These are phyloP conservation scores for Colletotrichum costaricense DNA, from an alignment of 2,329 filamentous ascomycete genomes.

Conservation along the genomic window DNA sequence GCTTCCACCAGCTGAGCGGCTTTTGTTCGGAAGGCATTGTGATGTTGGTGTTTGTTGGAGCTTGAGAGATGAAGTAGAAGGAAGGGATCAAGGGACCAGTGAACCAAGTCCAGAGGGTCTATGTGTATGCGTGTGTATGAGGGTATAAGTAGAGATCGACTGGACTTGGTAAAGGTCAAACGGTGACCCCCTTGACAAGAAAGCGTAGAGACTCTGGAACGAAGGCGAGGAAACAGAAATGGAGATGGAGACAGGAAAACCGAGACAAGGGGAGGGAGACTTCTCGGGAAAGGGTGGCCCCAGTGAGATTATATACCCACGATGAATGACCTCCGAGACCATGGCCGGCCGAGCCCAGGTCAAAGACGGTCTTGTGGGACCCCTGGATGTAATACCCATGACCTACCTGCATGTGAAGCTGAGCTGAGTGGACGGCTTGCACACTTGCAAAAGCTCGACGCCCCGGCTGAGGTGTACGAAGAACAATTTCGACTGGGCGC, in stretches of 20 bases:
- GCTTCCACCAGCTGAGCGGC: slow-evolving; percentile 51
- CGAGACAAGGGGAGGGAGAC: neutral
- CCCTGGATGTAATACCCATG: slow-evolving; percentile 10
- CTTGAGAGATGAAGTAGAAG: neutral
- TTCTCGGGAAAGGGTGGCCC: slow-evolving; percentile 7
- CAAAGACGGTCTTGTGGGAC: slow-evolving; percentile 17
- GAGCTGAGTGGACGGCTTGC: slow-evolving; percentile 16
- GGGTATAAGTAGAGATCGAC: slow-evolving; percentile 26
- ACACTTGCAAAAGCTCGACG: slow-evolving; percentile 25
- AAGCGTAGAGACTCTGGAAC: neutral
- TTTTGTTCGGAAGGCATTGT: slow-evolving; percentile 34
- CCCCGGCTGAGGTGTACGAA: slow-evolving; percentile 2
- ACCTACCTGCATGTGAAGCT: slow-evolving; percentile 24
- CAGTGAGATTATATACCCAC: slow-evolving; percentile 26
- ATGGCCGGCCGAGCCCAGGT: slow-evolving; percentile 23
- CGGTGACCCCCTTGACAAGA: slow-evolving; percentile 1
- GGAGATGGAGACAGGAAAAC: slow-evolving; percentile 6
- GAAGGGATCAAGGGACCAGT: slow-evolving; percentile 14
- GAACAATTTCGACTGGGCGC: slow-evolving; percentile 6
- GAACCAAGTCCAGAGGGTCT: slow-evolving; percentile 11
- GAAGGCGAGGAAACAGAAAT: slow-evolving; percentile 19
- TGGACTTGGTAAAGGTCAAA: slow-evolving; percentile 15
- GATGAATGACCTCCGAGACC: slow-evolving; percentile 11
- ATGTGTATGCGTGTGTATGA: neutral
- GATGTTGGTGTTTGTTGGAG: neutral